Conservation (phyloP, 768 basidiomycete genomes). For the Cantharellus cinnabarinus region DNA sequence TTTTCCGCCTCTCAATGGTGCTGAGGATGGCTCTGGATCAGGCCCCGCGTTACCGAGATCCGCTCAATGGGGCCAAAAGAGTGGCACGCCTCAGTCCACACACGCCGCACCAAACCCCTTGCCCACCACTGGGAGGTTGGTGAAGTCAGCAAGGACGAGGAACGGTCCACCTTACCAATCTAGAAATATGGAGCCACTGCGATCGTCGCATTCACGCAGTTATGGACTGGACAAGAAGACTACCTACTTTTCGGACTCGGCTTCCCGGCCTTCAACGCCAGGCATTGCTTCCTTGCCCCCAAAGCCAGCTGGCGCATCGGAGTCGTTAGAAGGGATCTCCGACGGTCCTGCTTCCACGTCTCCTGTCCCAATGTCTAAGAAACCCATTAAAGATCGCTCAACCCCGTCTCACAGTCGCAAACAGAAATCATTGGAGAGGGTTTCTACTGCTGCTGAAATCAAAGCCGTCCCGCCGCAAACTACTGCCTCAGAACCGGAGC, state of each 20-base stretch:
- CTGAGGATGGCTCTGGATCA: constrained; percentile 5
- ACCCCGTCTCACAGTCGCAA: not conserved
- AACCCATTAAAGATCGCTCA: not conserved
- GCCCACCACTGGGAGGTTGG: not conserved
- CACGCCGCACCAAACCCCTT: not conserved
- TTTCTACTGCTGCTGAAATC: not conserved
- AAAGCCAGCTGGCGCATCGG: not conserved
- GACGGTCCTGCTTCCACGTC: not conserved
- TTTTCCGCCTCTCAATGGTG: not conserved
- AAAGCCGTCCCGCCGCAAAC: too few species aligned
- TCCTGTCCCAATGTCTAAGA: not conserved
- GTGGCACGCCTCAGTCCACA: not conserved
- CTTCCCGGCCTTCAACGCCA: not conserved
- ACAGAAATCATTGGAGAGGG: not conserved
- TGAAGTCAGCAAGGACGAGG: not conserved
- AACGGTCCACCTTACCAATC: not conserved
- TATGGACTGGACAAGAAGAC: not conserved
- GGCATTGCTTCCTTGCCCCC: not conserved
- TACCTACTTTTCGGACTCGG: not conserved
- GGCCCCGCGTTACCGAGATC: constrained; percentile 37
- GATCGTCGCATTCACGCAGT: not conserved
- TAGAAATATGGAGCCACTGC: not conserved
- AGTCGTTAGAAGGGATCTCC: constrained; percentile 9
- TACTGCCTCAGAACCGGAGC: too few species aligned
- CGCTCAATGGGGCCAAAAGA: constrained; percentile 25